Evolutionary conservation across 2,329 filamentous ascomycete genomes (phyloP).

Genomic region (Dactylonectria estremocensis): DNA sequence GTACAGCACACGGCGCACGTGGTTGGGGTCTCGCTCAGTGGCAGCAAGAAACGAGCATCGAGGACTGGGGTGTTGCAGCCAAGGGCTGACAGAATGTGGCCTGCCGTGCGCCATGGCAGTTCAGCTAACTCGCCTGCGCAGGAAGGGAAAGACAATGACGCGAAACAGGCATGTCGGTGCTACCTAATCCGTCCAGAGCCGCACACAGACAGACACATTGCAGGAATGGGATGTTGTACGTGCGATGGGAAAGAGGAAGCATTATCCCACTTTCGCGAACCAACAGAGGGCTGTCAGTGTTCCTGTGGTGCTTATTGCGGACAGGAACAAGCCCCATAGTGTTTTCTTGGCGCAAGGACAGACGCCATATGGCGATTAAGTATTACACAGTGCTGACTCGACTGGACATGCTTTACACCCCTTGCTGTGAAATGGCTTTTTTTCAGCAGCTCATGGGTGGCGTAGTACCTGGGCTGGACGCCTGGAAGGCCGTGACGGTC

Average conservation of each 20-base stretch:
- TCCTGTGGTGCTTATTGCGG: background rate
- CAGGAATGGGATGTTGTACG: background rate
- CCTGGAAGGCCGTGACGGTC: background rate
- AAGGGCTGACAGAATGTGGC: background rate
- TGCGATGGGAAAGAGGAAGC: too few relatives aligned
- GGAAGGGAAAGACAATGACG: background rate
- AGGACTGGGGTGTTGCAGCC: background rate
- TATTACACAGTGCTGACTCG: constrained; percentile 21
- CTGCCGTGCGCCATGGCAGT: background rate
- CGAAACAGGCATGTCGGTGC: background rate
- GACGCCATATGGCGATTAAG: constrained; percentile 6
- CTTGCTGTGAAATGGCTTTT: background rate
- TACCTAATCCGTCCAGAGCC: too few relatives aligned
- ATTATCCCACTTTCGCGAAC: too few relatives aligned
- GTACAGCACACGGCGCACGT: constrained; percentile 11
- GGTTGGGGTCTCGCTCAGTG: background rate
- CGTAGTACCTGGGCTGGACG: constrained; percentile 5
- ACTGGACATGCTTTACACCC: background rate
- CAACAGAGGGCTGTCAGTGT: background rate
- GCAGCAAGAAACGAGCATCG: background rate
- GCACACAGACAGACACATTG: background rate
- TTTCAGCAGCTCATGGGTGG: constrained; percentile 23
- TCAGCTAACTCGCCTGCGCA: background rate
- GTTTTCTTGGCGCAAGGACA: constrained; percentile 5
- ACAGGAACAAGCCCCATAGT: constrained; percentile 7